Evolutionary conservation across 192 early-diverging fungal species (phyloP), one percentile per base, ranked within the genome.

Genomic region (Coemansia sp.): DNA sequence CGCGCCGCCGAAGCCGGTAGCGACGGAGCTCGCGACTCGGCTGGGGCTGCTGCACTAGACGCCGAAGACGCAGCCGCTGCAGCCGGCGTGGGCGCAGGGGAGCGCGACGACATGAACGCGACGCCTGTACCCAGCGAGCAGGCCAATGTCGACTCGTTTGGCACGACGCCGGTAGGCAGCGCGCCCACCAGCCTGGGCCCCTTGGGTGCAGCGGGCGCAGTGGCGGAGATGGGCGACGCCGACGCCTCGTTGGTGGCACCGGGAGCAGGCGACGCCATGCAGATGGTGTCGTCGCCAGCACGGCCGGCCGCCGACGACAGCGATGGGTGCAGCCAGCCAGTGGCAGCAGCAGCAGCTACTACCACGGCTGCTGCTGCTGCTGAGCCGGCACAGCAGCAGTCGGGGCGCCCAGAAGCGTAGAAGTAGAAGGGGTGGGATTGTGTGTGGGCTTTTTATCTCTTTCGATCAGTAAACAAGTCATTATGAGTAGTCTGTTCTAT

Each of bases 41-140:
- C 20, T 8, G 22, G 25, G 42, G 29, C 37, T 11, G 33, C 27
- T 21, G n/a, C n/a, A n/a, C 14, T 29, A 11, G 39, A 27, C 22
- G 19, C 13, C 11, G 26, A 13, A 5, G 51, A 25, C 6, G 52
- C 43, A 27, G 26, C 38, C 6, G 37, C 46, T 3, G n/a, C n/a
- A n/a, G n/a, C n/a, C n/a, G n/a, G n/a, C n/a, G n/a, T n/a, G n/a
- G n/a, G n/a, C n/a, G n/a, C n/a, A n/a, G n/a, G n/a, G n/a, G 60
- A 44, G 26, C 55, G 68, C 53, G 65, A 63, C 25, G 58, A 67
- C 34, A 51, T 60, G 22, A 69, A 69, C 38, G 54, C 73, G 10
- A 68, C 65, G 53, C 72, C 72, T 0, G 60, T 75, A 35, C 71
- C 71, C 6, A 54, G 37, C 22, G 61, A 67, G 40, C 55, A 67